Base-by-base conservation (phyloP, 164 flowering plant genomes). In the Saururus chinensis region DNA sequence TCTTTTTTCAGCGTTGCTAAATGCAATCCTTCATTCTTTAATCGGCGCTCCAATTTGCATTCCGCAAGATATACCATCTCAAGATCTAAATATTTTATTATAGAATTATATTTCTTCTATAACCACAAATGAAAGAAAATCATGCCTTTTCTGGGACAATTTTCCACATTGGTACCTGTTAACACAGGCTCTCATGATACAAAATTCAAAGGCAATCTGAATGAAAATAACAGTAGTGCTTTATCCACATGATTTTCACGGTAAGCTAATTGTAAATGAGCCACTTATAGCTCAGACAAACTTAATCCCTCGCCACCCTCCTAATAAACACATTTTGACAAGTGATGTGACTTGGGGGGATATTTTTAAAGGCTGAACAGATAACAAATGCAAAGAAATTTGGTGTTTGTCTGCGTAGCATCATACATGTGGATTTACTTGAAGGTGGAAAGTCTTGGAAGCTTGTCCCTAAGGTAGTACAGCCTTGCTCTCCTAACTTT, bases 401-500 rank as follows among this genome's bases (percentile, higher is more conserved):
- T 4, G 14, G 14, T 7, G 14, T 13, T 0, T 12, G 49, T 45
- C 17, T 1, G 49, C 49, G 17, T 12, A 45, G 49, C 49, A 45
- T 8, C 14, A 45, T 1, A 12, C 49, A 45, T 17, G 14, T 8
- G 49, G 49, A 1, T 45, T 61, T 79, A 88, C 60, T 92, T 92
- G 85, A 92, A 89, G 63, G 95, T 86, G 25, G 96, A 89, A 69
- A 92, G 66, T 67, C 88, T 80, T 21, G 96, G 97, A 49, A 89
- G 93, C 79, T 90, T 93, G 80, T 93, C 92, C 73, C 97, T 78
- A 66, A 93, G 71, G 71, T 90, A 93, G 74, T 88, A 93, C 78
- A 93, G 64, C 69, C 83, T 81, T 22, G 99, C 97, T 71, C 95
- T 85, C 68, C 98, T 80, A 57, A 90, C 98, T 73, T 93, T 93